Evolutionary conservation across 352 stramenopile genomes (phyloP).

Genomic region (Phytophthora tubulina): DNA sequence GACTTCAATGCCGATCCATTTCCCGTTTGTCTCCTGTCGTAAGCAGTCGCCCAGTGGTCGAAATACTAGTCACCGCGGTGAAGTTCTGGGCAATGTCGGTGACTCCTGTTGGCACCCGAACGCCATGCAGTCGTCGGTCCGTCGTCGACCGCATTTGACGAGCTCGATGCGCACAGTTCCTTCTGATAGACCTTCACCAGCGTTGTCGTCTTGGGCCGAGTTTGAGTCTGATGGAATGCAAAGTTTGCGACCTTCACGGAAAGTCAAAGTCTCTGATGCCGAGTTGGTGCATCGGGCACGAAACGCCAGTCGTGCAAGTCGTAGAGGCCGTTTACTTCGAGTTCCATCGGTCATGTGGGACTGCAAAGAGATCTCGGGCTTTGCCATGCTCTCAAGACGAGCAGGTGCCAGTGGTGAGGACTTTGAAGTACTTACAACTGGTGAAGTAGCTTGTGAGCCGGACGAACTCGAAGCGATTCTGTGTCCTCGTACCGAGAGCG

Average conservation of each 20-base stretch:
- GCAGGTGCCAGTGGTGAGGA: conserved; percentile 23
- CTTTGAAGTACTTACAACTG: conserved; percentile 47
- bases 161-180: conserved; percentile 37
- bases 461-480: conserved; percentile 45
- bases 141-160: conserved; percentile 25
- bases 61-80: neutral
- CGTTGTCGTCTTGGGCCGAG: conserved; percentile 14
- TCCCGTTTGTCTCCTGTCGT: conserved; percentile 31
- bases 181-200: conserved; percentile 29
- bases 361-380: conserved; percentile 45
- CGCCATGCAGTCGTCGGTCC: neutral
- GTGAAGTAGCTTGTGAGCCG: conserved; percentile 43
- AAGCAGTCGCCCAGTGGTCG: conserved; percentile 9
- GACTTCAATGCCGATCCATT: conserved; percentile 41
- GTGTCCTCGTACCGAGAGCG: conserved; percentile 36
- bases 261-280: conserved; percentile 40
- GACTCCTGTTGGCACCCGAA: conserved; percentile 31
- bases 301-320: conserved; percentile 31
- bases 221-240: conserved; percentile 26
- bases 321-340: conserved; percentile 23
- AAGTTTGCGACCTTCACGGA: conserved; percentile 16
- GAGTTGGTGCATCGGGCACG: conserved; percentile 46
- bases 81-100: conserved; percentile 18
- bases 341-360: conserved; percentile 44
- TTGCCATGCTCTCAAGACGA: conserved; percentile 38